These are phyloP conservation scores for Rhodotorula sp. DNA, from an alignment of 1,284 basidiomycete genomes.

Conservation along the genomic window DNA sequence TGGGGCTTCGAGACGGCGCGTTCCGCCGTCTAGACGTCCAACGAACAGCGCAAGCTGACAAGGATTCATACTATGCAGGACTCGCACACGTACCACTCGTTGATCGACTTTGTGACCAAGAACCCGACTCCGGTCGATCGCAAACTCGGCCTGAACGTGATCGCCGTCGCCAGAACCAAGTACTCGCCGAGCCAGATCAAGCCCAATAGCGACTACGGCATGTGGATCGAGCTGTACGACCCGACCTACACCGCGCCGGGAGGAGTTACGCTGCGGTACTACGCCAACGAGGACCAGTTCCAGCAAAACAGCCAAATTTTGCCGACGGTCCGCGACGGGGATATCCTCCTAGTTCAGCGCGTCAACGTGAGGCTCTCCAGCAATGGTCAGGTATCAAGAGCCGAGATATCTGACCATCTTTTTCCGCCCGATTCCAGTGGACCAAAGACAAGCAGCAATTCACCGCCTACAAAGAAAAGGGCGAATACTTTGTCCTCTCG, in stretches of 20 bases:
- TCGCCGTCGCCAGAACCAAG: slow-evolving; percentile 9
- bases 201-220: not conserved
- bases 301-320: not conserved
- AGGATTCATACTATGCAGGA: not conserved
- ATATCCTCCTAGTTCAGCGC: slow-evolving; percentile 16
- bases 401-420: not conserved
- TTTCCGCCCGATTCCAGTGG: slow-evolving; percentile 1
- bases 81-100: not conserved
- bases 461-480: not conserved
- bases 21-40: not conserved
- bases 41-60: not conserved
- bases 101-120: not conserved
- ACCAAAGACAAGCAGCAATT: slow-evolving; percentile 4
- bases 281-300: not conserved
- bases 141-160: not conserved
- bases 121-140: not conserved
- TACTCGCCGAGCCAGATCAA: not conserved
- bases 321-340: slow-evolving; percentile 9
- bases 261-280: not conserved
- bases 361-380: slow-evolving; percentile 13
- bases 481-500: slow-evolving; percentile 14
- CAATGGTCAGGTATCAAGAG: too few relatives aligned
- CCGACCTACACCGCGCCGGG: slow-evolving; percentile 4
- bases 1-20: slow-evolving; percentile 3
- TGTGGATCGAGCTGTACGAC: slow-evolving; percentile 5